A percentile compares a stretch with the other conserved stretches of the same genome.
Evolutionary conservation across 2,329 filamentous ascomycete genomes (phyloP).

Genomic region (Fusarium denticulatum): DNA sequence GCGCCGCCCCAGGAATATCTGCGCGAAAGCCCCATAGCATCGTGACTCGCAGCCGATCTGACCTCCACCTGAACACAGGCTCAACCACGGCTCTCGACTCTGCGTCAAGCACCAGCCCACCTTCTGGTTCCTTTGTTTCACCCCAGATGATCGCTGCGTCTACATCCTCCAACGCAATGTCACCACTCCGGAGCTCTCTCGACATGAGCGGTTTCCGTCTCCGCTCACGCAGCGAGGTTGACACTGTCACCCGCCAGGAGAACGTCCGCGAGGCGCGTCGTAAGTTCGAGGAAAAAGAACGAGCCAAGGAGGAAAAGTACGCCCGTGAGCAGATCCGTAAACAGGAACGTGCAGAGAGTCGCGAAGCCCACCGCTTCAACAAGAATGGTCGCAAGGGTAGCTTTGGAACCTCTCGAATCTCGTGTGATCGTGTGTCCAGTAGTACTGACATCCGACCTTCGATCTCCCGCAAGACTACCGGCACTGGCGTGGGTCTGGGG

Average conservation of each 20-base stretch:
- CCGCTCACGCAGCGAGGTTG: slow-evolving; percentile 68
- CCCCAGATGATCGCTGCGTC: slow-evolving; percentile 39
- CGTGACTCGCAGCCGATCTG: slow-evolving; percentile 56
- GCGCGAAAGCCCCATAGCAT: slow-evolving; percentile 52
- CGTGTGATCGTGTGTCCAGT: slow-evolving; percentile 48
- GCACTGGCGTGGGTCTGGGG: slow-evolving; percentile 29
- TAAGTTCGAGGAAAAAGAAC: slow-evolving; percentile 71
- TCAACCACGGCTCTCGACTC: slow-evolving; percentile 43
- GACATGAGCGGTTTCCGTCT: slow-evolving; percentile 67
- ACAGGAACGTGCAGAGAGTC: slow-evolving; percentile 67
- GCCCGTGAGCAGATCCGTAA: slow-evolving; percentile 67
- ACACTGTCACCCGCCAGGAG: slow-evolving; percentile 63
- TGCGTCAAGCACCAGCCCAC: slow-evolving; percentile 42
- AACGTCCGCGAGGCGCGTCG: slow-evolving; percentile 69
- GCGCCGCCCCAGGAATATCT: slow-evolving; percentile 45
- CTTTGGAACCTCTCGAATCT: slow-evolving; percentile 46
- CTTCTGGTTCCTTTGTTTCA: slow-evolving; percentile 41
- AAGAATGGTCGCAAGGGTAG: slow-evolving; percentile 56
- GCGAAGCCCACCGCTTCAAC: slow-evolving; percentile 63
- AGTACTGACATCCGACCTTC: slow-evolving; percentile 45
- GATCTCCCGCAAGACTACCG: slow-evolving; percentile 44
- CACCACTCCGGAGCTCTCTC: slow-evolving; percentile 67
- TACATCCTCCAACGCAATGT: slow-evolving; percentile 52
- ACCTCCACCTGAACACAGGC: slow-evolving; percentile 53
- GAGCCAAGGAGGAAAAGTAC: slow-evolving; percentile 70